phyloP scores from a whole-genome alignment of 2,329 filamentous ascomycete genomes.

The Curvularia hawaiiensis region DNA sequence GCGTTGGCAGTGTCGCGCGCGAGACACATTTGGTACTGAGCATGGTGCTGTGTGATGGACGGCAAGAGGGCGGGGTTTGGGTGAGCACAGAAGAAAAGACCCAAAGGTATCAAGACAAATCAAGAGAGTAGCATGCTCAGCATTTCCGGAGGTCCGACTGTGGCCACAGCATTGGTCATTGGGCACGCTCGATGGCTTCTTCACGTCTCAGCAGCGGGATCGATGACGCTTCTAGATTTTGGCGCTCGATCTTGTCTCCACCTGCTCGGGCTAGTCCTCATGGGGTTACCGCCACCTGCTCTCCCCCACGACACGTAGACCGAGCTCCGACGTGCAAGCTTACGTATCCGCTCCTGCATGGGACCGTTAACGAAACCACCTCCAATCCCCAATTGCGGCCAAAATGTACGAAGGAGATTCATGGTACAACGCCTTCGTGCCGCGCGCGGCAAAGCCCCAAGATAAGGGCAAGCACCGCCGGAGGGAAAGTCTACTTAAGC shows the following conservation, averaged over 20 bases:
- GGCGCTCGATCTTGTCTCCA: slow-evolving; percentile 8
- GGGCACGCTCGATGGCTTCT: slow-evolving; percentile 16
- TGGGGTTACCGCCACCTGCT: not conserved
- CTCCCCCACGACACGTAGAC: slow-evolving; percentile 9
- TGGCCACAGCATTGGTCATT: slow-evolving; percentile 19
- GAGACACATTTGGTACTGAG: slow-evolving; percentile 38
- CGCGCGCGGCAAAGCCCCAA: slow-evolving; percentile 58
- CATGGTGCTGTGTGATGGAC: slow-evolving; percentile 30
- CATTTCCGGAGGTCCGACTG: slow-evolving; percentile 9
- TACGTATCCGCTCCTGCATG: slow-evolving; percentile 8
- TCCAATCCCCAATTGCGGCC: slow-evolving; percentile 1
- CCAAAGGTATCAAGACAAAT: slow-evolving; percentile 9
- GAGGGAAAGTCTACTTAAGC: slow-evolving; percentile 69
- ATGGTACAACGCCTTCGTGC: slow-evolving; percentile 77
- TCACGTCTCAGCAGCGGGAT: slow-evolving; percentile 13
- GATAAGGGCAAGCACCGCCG: slow-evolving; percentile 61
- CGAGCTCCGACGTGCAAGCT: slow-evolving; percentile 16
- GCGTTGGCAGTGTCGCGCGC: slow-evolving; percentile 35
- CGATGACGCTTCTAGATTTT: slow-evolving; percentile 19
- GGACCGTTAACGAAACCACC: slow-evolving; percentile 2
- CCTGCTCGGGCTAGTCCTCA: not conserved
- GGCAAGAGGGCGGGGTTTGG: slow-evolving; percentile 2
- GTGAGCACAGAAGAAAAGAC: slow-evolving; percentile 6
- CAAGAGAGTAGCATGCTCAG: slow-evolving; percentile 23
- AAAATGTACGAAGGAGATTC: slow-evolving; percentile 77